Conservation (phyloP, 2,329 filamentous ascomycete species). For the Microdochium paspali region DNA sequence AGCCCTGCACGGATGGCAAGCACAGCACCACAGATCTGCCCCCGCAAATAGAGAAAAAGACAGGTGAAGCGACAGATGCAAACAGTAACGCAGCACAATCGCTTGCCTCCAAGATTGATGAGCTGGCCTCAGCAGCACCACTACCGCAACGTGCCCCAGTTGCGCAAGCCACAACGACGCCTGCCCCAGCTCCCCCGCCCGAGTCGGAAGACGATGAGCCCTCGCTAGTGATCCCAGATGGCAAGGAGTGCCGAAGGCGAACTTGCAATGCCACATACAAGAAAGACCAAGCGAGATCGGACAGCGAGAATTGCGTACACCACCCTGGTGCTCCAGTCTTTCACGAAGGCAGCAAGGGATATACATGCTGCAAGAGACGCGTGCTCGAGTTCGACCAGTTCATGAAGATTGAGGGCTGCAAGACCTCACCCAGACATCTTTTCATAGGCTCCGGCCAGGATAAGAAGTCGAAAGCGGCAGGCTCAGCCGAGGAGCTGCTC, state of each 20-base stretch:
- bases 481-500: constrained; percentile 57
- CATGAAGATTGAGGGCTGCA: constrained; percentile 88
- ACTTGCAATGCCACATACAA: constrained; percentile 63
- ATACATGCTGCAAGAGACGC: constrained; percentile 89
- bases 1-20: constrained; percentile 85
- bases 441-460: constrained; percentile 71
- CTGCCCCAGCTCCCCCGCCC: constrained; percentile 48
- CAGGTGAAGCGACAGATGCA: constrained; percentile 31
- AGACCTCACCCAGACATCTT: constrained; percentile 70
- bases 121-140: constrained; percentile 24
- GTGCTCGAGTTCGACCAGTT: constrained; percentile 98
- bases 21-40: constrained; percentile 79
- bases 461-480: constrained; percentile 29
- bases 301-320: constrained; percentile 71
- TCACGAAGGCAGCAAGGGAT: constrained; percentile 97
- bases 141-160: constrained; percentile 29
- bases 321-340: constrained; percentile 90
- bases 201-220: constrained; percentile 87
- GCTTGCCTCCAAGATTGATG: constrained; percentile 30
- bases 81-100: constrained; percentile 23
- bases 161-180: constrained; percentile 35
- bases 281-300: constrained; percentile 43
- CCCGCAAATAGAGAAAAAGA: constrained; percentile 51
- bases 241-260: constrained; percentile 67
- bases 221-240: constrained; percentile 60